phyloP scores from a whole-genome alignment of 805 yeast species.

The Wickerhamiella cacticola region DNA sequence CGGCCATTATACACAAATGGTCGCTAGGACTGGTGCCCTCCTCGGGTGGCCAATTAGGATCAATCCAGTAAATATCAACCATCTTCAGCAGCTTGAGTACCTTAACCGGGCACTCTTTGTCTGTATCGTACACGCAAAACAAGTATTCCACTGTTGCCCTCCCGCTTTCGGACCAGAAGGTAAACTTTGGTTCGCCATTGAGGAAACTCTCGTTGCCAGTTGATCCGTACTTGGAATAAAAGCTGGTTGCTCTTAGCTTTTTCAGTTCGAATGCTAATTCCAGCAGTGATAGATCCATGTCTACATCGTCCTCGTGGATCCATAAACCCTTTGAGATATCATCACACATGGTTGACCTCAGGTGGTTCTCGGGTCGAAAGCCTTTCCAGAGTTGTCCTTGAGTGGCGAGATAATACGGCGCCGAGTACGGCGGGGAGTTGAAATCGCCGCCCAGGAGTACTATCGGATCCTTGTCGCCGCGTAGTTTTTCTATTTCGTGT shows the following conservation, averaged over 20 bases:
- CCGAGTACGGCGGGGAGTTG: constrained; percentile 79
- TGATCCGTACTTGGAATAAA: constrained; percentile 34
- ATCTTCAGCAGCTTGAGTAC: constrained; percentile 48
- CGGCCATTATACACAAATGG: constrained; percentile 73
- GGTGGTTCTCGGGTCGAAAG: constrained; percentile 17
- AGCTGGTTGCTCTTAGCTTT: constrained; percentile 60
- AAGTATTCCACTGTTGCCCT: constrained; percentile 79
- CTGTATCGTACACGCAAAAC: constrained; percentile 44
- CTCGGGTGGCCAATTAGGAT: constrained; percentile 72
- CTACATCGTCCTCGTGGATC: background rate
- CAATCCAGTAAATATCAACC: constrained; percentile 71
- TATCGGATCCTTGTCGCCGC: constrained; percentile 45
- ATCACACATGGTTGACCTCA: constrained; percentile 20
- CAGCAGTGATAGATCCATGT: background rate
- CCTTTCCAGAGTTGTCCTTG: constrained; percentile 18
- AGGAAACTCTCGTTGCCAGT: constrained; percentile 72
- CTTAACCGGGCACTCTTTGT: constrained; percentile 28
- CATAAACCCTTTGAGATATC: constrained; percentile 20
- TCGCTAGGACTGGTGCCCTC: constrained; percentile 80
- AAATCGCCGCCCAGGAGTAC: no score
- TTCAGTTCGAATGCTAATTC: constrained; percentile 43
- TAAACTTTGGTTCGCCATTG: constrained; percentile 67
- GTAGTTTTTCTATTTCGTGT: background rate
- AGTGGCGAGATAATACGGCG: constrained; percentile 67
- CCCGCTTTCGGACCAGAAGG: constrained; percentile 93